phyloP scores from a whole-genome alignment of 2,329 filamentous ascomycete species.

The Fusarium proliferatum region DNA sequence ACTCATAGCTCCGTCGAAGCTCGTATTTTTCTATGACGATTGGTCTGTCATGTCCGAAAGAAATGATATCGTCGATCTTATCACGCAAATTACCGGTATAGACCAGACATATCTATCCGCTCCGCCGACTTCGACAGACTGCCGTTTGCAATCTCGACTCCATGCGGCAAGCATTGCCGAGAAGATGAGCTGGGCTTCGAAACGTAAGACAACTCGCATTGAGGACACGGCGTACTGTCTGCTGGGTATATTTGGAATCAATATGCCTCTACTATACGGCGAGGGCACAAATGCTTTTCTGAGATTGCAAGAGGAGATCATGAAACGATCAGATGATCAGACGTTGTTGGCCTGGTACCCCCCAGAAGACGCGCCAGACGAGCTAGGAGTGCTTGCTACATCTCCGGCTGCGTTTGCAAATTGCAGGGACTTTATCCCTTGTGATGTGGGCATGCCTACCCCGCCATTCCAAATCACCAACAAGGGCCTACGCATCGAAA shows the following conservation, averaged over 20 bases:
- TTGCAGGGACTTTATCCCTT: neutral
- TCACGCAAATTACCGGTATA: neutral
- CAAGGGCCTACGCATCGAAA: neutral
- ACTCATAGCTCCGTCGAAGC: neutral
- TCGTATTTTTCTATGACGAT: neutral
- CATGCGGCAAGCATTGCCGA: neutral
- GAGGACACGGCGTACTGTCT: neutral
- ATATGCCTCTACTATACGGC: neutral
- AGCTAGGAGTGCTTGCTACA: neutral
- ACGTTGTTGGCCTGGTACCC: neutral
- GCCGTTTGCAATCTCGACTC: neutral
- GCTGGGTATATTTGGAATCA: neutral
- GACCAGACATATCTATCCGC: rapidly evolving
- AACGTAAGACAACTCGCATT: neutral
- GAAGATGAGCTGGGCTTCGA: neutral
- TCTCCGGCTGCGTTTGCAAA: neutral
- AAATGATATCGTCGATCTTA: rapidly evolving
- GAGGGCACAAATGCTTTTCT: neutral
- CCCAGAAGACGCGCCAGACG: neutral
- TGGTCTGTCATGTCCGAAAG: neutral
- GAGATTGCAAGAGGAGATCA: neutral
- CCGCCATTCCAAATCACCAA: neutral
- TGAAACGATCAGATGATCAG: neutral
- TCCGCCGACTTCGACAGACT: rapidly evolving
- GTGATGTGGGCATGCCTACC: neutral